Conservation (phyloP, 257 asterid genomes). For the Solanum phureja region DNA sequence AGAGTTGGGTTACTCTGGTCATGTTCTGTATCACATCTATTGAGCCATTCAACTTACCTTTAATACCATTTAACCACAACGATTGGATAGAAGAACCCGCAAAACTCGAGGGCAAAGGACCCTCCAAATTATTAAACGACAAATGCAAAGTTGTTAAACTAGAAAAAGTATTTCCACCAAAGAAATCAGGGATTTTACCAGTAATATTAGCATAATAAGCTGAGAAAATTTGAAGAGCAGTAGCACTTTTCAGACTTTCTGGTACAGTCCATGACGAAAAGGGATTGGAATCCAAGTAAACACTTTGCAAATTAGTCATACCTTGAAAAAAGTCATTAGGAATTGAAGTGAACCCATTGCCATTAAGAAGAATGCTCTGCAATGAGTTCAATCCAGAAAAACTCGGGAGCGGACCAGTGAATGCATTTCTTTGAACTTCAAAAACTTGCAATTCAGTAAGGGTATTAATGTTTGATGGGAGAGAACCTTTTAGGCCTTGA, state of each 20-base stretch:
- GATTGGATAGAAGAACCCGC: slow-evolving; percentile 5
- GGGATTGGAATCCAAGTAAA: slow-evolving; percentile 47
- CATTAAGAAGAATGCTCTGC: slow-evolving; percentile 21
- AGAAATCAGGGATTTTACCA: slow-evolving; percentile 52
- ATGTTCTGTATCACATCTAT: background rate
- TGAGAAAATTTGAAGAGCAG: slow-evolving; percentile 32
- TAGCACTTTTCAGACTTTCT: slow-evolving; percentile 27
- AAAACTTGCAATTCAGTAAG: slow-evolving; percentile 39
- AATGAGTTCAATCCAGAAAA: slow-evolving; percentile 45
- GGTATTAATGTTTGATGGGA: slow-evolving; percentile 34
- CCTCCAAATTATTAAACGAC: slow-evolving; percentile 47
- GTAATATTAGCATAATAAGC: slow-evolving; percentile 41
- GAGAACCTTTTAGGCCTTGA: slow-evolving; percentile 38
- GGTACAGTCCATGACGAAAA: slow-evolving; percentile 58
- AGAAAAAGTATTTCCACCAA: slow-evolving; percentile 23
- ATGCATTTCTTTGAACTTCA: slow-evolving; percentile 43
- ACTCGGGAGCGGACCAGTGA: slow-evolving; percentile 62
- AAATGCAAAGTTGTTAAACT: slow-evolving; percentile 31
- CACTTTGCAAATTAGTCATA: slow-evolving; percentile 40
- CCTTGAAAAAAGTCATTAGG: slow-evolving; percentile 76
- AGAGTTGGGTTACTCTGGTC: background rate
- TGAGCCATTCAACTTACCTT: background rate
- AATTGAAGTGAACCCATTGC: slow-evolving; percentile 49
- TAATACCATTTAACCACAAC: slow-evolving; percentile 2
- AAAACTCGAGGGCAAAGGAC: slow-evolving; percentile 49